phyloP scores from a whole-genome alignment of 305 asterid genomes.

The Caryopteris hybrid region DNA sequence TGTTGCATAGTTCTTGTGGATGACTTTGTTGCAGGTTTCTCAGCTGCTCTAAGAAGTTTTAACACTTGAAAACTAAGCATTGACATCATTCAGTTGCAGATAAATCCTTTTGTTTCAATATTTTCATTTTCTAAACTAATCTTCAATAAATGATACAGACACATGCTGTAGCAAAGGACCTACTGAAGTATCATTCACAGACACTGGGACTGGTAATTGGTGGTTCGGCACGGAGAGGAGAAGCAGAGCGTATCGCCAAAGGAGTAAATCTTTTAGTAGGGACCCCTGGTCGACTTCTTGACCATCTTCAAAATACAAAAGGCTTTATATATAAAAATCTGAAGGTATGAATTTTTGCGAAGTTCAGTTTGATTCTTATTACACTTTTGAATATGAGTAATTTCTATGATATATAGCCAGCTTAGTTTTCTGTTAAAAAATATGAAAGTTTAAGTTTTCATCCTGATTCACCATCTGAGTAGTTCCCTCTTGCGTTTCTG shows the following conservation, averaged over 20 bases:
- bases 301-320: constrained; percentile 87
- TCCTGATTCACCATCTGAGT: background rate
- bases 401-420: background rate
- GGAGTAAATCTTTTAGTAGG: constrained; percentile 81
- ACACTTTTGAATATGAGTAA: background rate
- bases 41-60: background rate
- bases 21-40: background rate
- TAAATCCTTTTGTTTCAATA: background rate
- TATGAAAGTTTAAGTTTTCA: background rate
- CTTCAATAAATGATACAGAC: constrained; percentile 42
- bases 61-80: background rate
- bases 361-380: background rate
- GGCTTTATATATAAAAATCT: constrained; percentile 79
- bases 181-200: constrained; percentile 85
- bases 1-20: background rate
- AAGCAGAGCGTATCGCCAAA: constrained; percentile 75
- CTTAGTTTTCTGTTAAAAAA: background rate
- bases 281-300: constrained; percentile 97
- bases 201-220: constrained; percentile 81
- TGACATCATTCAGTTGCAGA: background rate
- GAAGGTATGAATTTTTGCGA: constrained; percentile 38
- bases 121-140: constrained; percentile 17
- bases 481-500: background rate
- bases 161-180: constrained; percentile 83
- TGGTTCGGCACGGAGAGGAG: constrained; percentile 74